Conservation (phyloP, 371 early-diverging fungal species). For the Syncephalastrum sp. region DNA sequence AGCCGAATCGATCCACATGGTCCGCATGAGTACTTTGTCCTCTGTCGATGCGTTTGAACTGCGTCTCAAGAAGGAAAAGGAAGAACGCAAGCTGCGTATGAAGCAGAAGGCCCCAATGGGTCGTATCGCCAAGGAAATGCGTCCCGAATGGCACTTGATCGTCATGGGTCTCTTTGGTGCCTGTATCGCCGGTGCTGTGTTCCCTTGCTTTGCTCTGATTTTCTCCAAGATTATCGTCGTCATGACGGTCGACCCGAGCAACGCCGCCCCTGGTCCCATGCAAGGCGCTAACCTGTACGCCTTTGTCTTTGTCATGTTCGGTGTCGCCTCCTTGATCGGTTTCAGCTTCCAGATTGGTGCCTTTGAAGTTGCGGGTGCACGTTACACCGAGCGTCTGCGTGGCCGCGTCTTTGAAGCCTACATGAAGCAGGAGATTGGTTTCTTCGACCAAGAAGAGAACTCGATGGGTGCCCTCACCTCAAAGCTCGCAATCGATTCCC, state of each 20-base stretch:
- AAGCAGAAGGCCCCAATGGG: constrained; percentile 46
- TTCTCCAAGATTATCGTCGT: constrained; percentile 32
- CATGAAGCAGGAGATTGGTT: constrained; percentile 78
- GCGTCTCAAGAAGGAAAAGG: constrained; percentile 37
- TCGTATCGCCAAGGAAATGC: constrained; percentile 32
- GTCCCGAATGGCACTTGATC: constrained; percentile 34
- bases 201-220: constrained; percentile 40
- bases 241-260: constrained; percentile 7
- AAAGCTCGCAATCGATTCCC: constrained; percentile 78
- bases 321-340: constrained; percentile 43
- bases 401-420: constrained; percentile 49
- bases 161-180: constrained; percentile 40
- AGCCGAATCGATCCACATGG: constrained; percentile 15
- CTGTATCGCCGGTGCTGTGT: constrained; percentile 54
- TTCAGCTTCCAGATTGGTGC: constrained; percentile 28
- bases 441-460: constrained; percentile 80
- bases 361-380: constrained; percentile 48
- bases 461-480: constrained; percentile 79
- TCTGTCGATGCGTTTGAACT: constrained; percentile 34
- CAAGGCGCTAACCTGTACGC: constrained; percentile 67
- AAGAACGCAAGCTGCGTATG: constrained; percentile 34
- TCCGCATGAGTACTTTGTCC: constrained; percentile 16
- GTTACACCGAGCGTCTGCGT: constrained; percentile 57
- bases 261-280: constrained; percentile 24
- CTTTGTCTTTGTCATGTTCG: constrained; percentile 65